A percentile compares a stretch with the other conserved stretches of the same genome.
These are phyloP conservation scores for Pyrenula massariospora DNA, from an alignment of 495 filamentous ascomycete genomes.

Conservation along the genomic window DNA sequence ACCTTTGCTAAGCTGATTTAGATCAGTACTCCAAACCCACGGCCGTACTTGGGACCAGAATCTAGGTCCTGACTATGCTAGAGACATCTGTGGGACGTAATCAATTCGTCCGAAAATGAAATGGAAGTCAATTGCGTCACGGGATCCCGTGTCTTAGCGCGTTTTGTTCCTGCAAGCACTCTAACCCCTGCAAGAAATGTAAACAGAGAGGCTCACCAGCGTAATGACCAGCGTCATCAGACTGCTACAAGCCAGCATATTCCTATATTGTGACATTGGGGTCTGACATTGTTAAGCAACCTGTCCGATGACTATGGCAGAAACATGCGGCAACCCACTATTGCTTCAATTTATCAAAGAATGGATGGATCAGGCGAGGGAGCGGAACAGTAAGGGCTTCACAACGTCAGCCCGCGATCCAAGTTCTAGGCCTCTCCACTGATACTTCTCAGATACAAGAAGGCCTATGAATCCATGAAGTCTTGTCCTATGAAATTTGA, in stretches of 20 bases:
- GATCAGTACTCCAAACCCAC: no score
- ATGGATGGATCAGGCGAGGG: slow-evolving; percentile 64
- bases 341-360: slow-evolving; percentile 67
- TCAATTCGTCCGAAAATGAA: no score
- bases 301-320: no score
- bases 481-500: slow-evolving; percentile 61
- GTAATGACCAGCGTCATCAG: no score
- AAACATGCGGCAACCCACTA: slow-evolving; percentile 58
- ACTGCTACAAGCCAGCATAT: no score
- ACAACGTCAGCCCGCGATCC: slow-evolving; percentile 31
- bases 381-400: slow-evolving; percentile 59
- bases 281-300: no score
- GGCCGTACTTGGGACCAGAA: no score
- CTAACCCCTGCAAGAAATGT: background rate
- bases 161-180: background rate
- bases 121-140: no score
- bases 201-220: background rate
- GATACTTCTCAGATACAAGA: slow-evolving; percentile 45
- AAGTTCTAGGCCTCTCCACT: background rate
- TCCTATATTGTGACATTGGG: no score
- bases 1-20: no score
- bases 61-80: no score
- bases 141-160: background rate
- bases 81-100: no score
- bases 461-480: slow-evolving; percentile 72